phyloP scores from a whole-genome alignment of 352 stramenopile species.

The Globisporangium megalacanthum region DNA sequence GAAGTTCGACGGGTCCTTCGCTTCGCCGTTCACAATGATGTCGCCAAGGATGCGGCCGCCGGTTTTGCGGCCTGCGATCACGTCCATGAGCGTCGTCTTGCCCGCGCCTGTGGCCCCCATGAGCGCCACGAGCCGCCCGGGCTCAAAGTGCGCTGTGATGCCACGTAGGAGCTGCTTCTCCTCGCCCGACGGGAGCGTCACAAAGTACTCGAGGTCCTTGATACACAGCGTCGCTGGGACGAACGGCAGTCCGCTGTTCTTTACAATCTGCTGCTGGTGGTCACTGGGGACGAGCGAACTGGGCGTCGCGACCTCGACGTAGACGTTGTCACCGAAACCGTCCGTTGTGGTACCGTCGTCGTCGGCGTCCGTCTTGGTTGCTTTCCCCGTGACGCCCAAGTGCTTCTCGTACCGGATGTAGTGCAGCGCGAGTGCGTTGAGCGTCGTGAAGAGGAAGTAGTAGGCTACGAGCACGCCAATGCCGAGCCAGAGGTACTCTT shows the following conservation, averaged over 20 bases:
- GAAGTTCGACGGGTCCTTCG: slow-evolving; percentile 27
- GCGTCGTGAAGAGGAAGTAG: slow-evolving; percentile 33
- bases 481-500: slow-evolving; percentile 24
- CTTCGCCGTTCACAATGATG: slow-evolving; percentile 79
- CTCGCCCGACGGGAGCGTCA: slow-evolving; percentile 30
- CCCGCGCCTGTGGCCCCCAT: slow-evolving; percentile 62
- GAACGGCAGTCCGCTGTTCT: slow-evolving; percentile 9
- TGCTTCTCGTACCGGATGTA: slow-evolving; percentile 31
- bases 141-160: slow-evolving; percentile 31
- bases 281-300: background rate
- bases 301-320: background rate
- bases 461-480: slow-evolving; percentile 30
- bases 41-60: slow-evolving; percentile 58
- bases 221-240: slow-evolving; percentile 25
- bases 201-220: slow-evolving; percentile 33
- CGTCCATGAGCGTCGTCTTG: slow-evolving; percentile 53
- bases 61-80: slow-evolving; percentile 41
- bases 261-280: background rate
- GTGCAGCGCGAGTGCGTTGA: slow-evolving; percentile 33
- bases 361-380: background rate
- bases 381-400: slow-evolving; percentile 2
- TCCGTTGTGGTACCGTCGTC: background rate
- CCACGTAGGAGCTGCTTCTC: slow-evolving; percentile 31
- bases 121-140: slow-evolving; percentile 47
- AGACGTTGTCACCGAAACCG: background rate